Conservation (phyloP, 148 eudicot species). For the Rhododendron griersonianum region DNA sequence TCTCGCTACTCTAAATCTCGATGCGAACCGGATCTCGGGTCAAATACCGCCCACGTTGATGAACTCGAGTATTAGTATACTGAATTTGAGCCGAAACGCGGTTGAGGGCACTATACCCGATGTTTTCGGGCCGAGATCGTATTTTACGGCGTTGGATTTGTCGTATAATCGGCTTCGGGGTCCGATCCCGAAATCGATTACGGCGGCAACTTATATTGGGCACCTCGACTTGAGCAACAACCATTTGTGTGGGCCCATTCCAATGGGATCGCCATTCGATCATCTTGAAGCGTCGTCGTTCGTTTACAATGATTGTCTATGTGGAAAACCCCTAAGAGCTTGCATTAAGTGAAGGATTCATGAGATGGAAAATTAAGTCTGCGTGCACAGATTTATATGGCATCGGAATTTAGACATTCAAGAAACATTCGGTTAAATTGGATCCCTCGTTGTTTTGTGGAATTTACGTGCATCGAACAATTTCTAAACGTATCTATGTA, state of each 20-base stretch:
- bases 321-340: conserved; percentile 72
- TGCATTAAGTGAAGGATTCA: conserved; percentile 27
- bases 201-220: conserved; percentile 55
- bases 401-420: neutral
- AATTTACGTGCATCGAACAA: too few relatives aligned
- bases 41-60: conserved; percentile 46
- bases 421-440: neutral
- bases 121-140: conserved; percentile 69
- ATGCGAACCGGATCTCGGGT: conserved; percentile 61
- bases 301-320: conserved; percentile 59
- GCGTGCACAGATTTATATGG: neutral
- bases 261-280: conserved; percentile 65
- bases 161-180: conserved; percentile 61
- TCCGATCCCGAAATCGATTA: conserved; percentile 59
- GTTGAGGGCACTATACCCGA: conserved; percentile 72
- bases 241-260: conserved; percentile 77
- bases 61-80: conserved; percentile 47
- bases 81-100: conserved; percentile 66
- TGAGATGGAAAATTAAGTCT: neutral
- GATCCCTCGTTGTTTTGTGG: neutral
- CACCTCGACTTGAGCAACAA: conserved; percentile 84
- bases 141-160: conserved; percentile 70
- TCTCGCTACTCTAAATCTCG: conserved; percentile 62
- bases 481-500: too few relatives aligned
- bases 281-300: conserved; percentile 83